Evolutionary conservation across 2,329 filamentous ascomycete genomes (phyloP).

Genomic region (Pseudogymnoascus sp.): DNA sequence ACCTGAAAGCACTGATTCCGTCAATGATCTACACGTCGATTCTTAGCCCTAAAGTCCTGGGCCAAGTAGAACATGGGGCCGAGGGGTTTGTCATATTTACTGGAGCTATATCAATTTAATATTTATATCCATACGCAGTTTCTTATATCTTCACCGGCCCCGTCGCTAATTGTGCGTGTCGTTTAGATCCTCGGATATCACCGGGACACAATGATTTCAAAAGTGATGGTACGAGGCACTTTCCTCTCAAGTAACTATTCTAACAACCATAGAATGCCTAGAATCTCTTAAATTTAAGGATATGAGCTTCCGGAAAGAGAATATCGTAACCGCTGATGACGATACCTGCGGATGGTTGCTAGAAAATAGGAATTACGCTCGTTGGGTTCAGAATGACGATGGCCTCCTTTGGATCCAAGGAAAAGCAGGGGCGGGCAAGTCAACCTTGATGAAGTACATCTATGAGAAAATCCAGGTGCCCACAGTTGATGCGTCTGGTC

Average conservation of each 20-base stretch:
- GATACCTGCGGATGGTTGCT: slow-evolving; percentile 10
- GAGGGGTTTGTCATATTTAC: neutral
- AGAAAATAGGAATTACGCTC: neutral
- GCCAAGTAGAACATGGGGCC: neutral
- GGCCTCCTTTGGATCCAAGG: slow-evolving; percentile 15
- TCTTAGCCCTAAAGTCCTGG: no score
- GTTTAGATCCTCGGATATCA: neutral
- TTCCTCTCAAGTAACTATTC: neutral
- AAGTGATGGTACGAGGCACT: neutral
- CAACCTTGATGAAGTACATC: slow-evolving; percentile 13
- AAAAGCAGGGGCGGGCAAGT: slow-evolving; percentile 15
- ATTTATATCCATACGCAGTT: neutral
- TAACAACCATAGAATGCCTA: neutral
- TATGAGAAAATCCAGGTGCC: neutral
- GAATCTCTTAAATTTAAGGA: neutral
- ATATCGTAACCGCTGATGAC: neutral
- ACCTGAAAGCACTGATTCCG: neutral
- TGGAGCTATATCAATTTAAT: neutral
- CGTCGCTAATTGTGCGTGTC: neutral
- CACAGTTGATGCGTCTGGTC: slow-evolving; percentile 19
- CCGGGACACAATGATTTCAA: neutral
- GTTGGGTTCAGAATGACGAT: neutral
- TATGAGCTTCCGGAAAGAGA: neutral
- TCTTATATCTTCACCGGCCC: neutral
- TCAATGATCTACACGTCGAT: neutral